Evolutionary conservation across 208 protist species (phyloP), one percentile per base, ranked within the genome.

Genomic region (Entamoeba histolytica): DNA sequence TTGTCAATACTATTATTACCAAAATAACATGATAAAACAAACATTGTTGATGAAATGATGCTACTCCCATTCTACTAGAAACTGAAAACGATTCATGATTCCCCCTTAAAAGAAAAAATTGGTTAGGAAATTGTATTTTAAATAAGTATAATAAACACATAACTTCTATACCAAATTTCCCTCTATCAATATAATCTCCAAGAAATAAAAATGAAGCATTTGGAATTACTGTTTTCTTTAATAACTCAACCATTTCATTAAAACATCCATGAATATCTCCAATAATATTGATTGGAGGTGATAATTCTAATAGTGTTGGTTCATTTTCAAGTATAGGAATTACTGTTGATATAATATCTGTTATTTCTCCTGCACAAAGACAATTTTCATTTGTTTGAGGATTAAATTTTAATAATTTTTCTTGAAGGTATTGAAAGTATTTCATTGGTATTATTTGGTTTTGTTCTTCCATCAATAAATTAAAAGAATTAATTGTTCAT

Each of bases 111-210:
- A 95, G n/a, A 91, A 78, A 94, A 23, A 95, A 49, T 31, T 73
- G 44, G 0, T 69, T 49, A 35, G 94, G 94, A 35, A 28, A 51
- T 10, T 23, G 8, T 2, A 95, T 12, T 91, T 95, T 95, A 0
- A 95, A 47, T 6, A 28, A 23, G 10, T 94, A 93, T 4, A 95
- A 44, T 5, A 92, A 92, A 28, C 92, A 91, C 10, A 94, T 55
- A 3, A 94, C 73, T 91, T 95, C 94, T 3, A 91, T 73, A 15
- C 93, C 94, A 57, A 93, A 95, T 1, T 35, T 51, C 5, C 95
- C 95, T 44, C 95, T 6, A 51, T 95, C 94, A 6, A 95, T 93
- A 69, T 95, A 95, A 50, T 95, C 94, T 3, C 95, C 95, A 3
- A 94, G 73, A 55, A 95, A 95, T 5, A 95, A 61, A 35, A 92